Percentiles rank a stretch among this genome's conserved stretches.
These are phyloP conservation scores for Kluyveromyces sp. DNA, from an alignment of 1,139 yeast species.

Conservation along the genomic window DNA sequence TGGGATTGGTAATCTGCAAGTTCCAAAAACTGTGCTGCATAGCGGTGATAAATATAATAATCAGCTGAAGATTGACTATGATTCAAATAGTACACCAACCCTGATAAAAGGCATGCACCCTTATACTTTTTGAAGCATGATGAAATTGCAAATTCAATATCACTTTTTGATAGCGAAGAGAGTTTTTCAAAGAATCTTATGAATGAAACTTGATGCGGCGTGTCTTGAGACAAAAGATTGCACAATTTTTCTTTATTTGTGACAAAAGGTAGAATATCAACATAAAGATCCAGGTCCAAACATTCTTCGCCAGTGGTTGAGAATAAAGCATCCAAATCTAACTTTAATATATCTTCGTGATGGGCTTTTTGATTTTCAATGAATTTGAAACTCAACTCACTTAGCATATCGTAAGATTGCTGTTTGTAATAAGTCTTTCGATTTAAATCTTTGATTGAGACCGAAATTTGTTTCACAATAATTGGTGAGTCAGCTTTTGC, in stretches of 20 bases:
- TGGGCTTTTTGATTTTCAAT: slow-evolving; percentile 12
- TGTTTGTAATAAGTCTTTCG: slow-evolving; percentile 28
- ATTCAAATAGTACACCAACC: slow-evolving; percentile 23
- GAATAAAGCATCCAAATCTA: slow-evolving; percentile 19
- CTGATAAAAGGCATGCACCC: slow-evolving; percentile 24
- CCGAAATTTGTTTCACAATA: slow-evolving; percentile 20
- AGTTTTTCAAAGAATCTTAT: slow-evolving; percentile 19
- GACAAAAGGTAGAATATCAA: slow-evolving; percentile 20
- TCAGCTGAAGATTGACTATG: slow-evolving; percentile 11
- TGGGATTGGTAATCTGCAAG: slow-evolving; percentile 22
- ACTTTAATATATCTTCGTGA: slow-evolving; percentile 14
- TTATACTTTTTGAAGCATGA: slow-evolving; percentile 22
- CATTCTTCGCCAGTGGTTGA: slow-evolving; percentile 16
- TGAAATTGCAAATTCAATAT: slow-evolving; percentile 17
- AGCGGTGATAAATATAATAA: slow-evolving; percentile 25
- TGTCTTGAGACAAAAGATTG: slow-evolving; percentile 18
- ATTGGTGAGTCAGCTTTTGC: slow-evolving; percentile 27
- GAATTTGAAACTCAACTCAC: slow-evolving; percentile 23
- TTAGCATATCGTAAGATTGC: slow-evolving; percentile 29
- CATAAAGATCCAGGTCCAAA: slow-evolving; percentile 22
- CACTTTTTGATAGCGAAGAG: slow-evolving; percentile 10
- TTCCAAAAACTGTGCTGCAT: slow-evolving; percentile 25
- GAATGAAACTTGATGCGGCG: slow-evolving; percentile 17
- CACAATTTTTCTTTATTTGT: slow-evolving; percentile 13
- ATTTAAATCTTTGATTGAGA: slow-evolving; percentile 26